phyloP scores from a whole-genome alignment of 345 rosid species.

The Abelmoschus esculentus region DNA sequence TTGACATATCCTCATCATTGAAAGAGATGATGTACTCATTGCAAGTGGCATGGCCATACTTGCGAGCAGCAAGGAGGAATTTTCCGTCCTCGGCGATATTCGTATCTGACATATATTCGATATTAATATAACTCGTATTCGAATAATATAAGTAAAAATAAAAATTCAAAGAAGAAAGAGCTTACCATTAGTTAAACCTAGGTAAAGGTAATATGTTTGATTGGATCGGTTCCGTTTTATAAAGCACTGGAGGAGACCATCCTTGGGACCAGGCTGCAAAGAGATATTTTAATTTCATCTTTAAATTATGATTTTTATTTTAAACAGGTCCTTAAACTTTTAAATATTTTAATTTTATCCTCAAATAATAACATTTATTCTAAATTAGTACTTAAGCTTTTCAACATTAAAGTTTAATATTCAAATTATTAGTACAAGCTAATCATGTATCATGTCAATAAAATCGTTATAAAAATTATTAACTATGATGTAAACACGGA shows the following conservation, averaged over 20 bases:
- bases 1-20: conserved; percentile 34
- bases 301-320: too few relatives aligned
- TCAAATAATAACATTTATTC: too few relatives aligned
- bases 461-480: too few relatives aligned
- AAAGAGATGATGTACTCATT: conserved; percentile 57
- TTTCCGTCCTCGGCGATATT: conserved; percentile 58
- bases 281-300: too few relatives aligned
- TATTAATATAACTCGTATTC: background rate
- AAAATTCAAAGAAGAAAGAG: conserved; percentile 10
- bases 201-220: conserved; percentile 58
- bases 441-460: too few relatives aligned
- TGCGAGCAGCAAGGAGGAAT: conserved; percentile 65
- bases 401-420: too few relatives aligned
- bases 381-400: too few relatives aligned
- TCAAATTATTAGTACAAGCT: too few relatives aligned
- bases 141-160: background rate
- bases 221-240: conserved; percentile 51
- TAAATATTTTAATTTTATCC: too few relatives aligned
- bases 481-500: too few relatives aligned
- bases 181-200: conserved; percentile 55
- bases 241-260: conserved; percentile 50
- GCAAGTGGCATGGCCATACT: conserved; percentile 52
- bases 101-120: conserved; percentile 7
- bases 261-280: conserved; percentile 73
- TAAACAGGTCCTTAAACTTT: too few relatives aligned